phyloP scores from a whole-genome alignment of 352 stramenopile genomes.

The Phytophthora palmivora region DNA sequence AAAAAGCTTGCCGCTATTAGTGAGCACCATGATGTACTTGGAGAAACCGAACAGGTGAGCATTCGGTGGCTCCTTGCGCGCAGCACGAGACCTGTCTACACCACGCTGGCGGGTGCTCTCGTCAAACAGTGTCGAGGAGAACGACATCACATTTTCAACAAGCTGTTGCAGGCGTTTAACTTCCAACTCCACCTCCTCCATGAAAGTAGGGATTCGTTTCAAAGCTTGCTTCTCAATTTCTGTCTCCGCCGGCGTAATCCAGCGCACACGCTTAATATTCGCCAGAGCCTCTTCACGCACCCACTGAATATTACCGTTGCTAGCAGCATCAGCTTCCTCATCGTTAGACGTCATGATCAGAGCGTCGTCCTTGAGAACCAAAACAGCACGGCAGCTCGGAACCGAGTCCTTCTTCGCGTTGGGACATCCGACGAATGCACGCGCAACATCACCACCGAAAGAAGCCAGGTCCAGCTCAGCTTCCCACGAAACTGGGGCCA shows the following conservation, averaged over 20 bases:
- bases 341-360: slow-evolving; percentile 79
- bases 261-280: slow-evolving; percentile 78
- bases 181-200: slow-evolving; percentile 74
- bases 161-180: slow-evolving; percentile 60
- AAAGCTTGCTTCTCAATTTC: slow-evolving; percentile 81
- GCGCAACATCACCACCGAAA: slow-evolving; percentile 58
- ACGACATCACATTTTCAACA: slow-evolving; percentile 49
- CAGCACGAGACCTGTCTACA: slow-evolving; percentile 36
- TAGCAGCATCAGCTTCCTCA: slow-evolving; percentile 31
- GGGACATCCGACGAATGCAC: slow-evolving; percentile 64
- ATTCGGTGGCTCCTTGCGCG: slow-evolving; percentile 66
- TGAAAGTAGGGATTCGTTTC: slow-evolving; percentile 76
- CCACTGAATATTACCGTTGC: slow-evolving; percentile 60
- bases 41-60: slow-evolving; percentile 86
- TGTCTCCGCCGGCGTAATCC: slow-evolving; percentile 79
- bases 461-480: slow-evolving; percentile 53
- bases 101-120: slow-evolving; percentile 38
- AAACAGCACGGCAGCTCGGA: slow-evolving; percentile 57
- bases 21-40: slow-evolving; percentile 82
- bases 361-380: slow-evolving; percentile 79
- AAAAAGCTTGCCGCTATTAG: slow-evolving; percentile 82
- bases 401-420: slow-evolving; percentile 63
- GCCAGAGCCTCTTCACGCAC: slow-evolving; percentile 81
- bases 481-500: slow-evolving; percentile 44
- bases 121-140: slow-evolving; percentile 64